Evolutionary conservation across 1,139 yeast genomes (phyloP).

Genomic region (Suhomyces choctaworum): DNA sequence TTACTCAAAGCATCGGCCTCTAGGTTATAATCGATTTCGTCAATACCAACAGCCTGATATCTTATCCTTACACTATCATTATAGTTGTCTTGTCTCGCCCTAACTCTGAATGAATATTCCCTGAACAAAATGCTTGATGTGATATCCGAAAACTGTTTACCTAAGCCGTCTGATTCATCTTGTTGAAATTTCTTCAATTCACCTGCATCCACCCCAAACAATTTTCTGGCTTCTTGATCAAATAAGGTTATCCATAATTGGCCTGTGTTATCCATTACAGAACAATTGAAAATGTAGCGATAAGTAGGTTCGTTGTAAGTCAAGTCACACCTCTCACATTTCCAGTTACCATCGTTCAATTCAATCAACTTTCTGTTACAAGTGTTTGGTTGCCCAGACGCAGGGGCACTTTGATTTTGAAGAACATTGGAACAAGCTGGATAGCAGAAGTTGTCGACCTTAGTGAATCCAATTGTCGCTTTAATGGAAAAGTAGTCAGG

Average conservation of each 20-base stretch:
- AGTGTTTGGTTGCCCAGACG: slow-evolving; percentile 27
- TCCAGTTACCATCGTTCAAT: slow-evolving; percentile 75
- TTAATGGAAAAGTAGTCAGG: slow-evolving; percentile 78
- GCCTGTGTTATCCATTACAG: slow-evolving; percentile 77
- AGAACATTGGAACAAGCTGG: slow-evolving; percentile 79
- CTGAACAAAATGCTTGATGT: slow-evolving; percentile 59
- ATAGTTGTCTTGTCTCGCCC: slow-evolving; percentile 82
- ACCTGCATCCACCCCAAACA: slow-evolving; percentile 71
- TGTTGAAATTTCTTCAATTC: slow-evolving; percentile 58
- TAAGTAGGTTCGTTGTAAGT: slow-evolving; percentile 67
- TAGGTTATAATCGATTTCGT: slow-evolving; percentile 55
- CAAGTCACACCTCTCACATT: slow-evolving; percentile 89
- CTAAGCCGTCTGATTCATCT: slow-evolving; percentile 33
- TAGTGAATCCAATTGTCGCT: slow-evolving; percentile 71
- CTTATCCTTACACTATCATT: slow-evolving; percentile 78
- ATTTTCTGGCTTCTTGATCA: slow-evolving; percentile 74
- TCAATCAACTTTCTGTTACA: slow-evolving; percentile 86
- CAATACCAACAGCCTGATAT: slow-evolving; percentile 61
- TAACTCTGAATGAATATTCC: slow-evolving; percentile 76
- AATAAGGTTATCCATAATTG: slow-evolving; percentile 87
- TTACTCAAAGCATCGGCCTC: slow-evolving; percentile 64
- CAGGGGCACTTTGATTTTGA: slow-evolving; percentile 23
- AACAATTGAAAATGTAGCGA: slow-evolving; percentile 73
- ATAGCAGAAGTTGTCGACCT: slow-evolving; percentile 76
- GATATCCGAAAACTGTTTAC: slow-evolving; percentile 47